Conservation (phyloP, 73 alveolate genomes). For the Paramecium sexaurelia region DNA sequence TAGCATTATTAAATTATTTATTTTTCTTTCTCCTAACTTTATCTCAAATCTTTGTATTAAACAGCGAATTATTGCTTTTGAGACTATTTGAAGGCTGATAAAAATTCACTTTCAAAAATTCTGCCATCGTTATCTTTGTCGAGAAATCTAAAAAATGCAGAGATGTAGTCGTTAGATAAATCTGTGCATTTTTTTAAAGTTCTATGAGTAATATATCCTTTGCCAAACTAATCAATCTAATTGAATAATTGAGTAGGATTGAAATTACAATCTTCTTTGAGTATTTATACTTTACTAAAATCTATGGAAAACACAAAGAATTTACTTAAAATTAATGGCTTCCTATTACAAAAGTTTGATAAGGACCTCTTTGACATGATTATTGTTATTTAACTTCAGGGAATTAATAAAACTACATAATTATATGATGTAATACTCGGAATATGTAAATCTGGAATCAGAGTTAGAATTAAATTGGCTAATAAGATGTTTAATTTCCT, state of each 20-base stretch:
- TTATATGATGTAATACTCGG: not conserved
- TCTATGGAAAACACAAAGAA: not conserved
- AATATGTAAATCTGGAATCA: not conserved
- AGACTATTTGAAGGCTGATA: not conserved
- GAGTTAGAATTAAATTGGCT: not conserved
- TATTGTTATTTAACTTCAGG: not conserved
- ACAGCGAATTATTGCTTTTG: not conserved
- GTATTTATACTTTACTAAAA: slow-evolving; percentile 28
- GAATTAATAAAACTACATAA: not conserved
- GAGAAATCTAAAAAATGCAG: slow-evolving; percentile 29
- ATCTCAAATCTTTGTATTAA: slow-evolving; percentile 14
- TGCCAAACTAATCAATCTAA: not conserved
- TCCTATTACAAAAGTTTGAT: slow-evolving; percentile 15
- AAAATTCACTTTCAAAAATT: not conserved
- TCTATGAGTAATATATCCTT: slow-evolving; percentile 25
- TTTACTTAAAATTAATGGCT: slow-evolving; percentile 37
- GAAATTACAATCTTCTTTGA: not conserved
- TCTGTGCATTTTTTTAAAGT: not conserved
- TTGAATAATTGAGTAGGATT: not conserved
- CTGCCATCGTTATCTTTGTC: slow-evolving; percentile 41
- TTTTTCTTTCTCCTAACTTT: slow-evolving; percentile 32
- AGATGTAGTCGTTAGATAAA: slow-evolving; percentile 21
- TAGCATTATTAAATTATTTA: not conserved
- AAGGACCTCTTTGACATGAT: not conserved
- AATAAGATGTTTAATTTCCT: not conserved